Conservation (phyloP, 331 rosid species). For the Malus hybrid region DNA sequence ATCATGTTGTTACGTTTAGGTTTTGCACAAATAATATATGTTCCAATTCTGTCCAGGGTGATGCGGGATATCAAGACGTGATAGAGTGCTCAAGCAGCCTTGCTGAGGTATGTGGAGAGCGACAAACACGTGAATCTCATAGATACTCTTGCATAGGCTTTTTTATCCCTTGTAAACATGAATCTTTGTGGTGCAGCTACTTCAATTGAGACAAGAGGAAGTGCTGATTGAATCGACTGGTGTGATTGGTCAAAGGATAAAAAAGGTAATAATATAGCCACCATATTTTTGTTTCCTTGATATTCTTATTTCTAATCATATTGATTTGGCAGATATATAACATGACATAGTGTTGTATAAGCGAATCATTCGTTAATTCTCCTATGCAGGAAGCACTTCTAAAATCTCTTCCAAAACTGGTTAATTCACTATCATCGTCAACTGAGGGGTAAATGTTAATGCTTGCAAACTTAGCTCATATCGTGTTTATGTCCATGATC, state of each 20-base stretch:
- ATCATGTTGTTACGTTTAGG: neutral
- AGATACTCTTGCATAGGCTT: neutral
- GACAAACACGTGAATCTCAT: constrained; percentile 1
- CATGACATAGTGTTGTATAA: neutral
- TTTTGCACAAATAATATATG: constrained; percentile 15
- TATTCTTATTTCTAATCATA: neutral
- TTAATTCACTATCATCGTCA: constrained; percentile 29
- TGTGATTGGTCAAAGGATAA: constrained; percentile 85
- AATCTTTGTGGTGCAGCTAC: constrained; percentile 41
- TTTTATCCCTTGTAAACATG: neutral
- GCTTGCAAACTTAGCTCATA: neutral
- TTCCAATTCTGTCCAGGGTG: constrained; percentile 58
- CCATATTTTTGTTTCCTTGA: neutral
- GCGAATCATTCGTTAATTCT: neutral
- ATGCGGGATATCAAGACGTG: constrained; percentile 73
- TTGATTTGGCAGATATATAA: neutral
- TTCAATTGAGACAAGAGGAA: constrained; percentile 61
- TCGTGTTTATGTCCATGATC: neutral
- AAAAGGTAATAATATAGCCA: constrained; percentile 48
- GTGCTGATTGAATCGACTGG: constrained; percentile 88
- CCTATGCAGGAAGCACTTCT: constrained; percentile 40
- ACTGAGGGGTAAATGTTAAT: constrained; percentile 25
- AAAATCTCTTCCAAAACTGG: constrained; percentile 41
- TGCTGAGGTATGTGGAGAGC: constrained; percentile 47
- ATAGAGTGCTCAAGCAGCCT: constrained; percentile 54